Base-by-base conservation (phyloP, 2,329 filamentous ascomycete species). In the Pseudogymnoascus sp. region DNA sequence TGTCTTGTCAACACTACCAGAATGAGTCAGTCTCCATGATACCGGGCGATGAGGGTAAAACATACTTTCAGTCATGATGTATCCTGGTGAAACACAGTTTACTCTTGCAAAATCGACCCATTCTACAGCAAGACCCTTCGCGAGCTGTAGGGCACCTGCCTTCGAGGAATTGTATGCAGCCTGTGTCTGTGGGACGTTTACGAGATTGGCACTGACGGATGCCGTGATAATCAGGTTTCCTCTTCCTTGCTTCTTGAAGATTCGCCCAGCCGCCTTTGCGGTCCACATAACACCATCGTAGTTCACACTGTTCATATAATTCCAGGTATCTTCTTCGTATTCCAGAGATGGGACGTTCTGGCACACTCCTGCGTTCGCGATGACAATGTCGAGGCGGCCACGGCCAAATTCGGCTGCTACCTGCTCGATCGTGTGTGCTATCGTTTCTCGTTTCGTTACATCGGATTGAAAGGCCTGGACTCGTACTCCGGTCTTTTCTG, bases 111-210 rank as follows among this genome's bases (percentile, higher is more conserved):
- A 77, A 19, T 77, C 74, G 1, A 73, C 74, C 77, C 77, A 79
- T 64, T 79, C 78, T 3, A 79, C 77, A 1, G 76, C 73, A 7
- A 79, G 67, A 46, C 72, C 75, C 68, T 76, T 77, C 13, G 74
- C 71, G 5, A 79, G 67, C 44, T 77, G 77, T 0, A 77, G 70
- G 0, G 77, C 75, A 0, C 74, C 78, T 0, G 76, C 77, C 64
- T 79, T 79, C 62, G 73, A 75, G 4, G 77, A 73, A 63, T 79
- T 79, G 63, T 78, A 79, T 2, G 75, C 76, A 62, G 70, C 77
- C 71, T 71, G 75, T 67, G 72, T 78, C 70, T 77, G 75, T 3
- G 75, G 76, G 29, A 77, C 67, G 56, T 77, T 77, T 38, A 77
- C 75, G 15, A 80, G 70, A 15, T 75, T 72, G 0, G 74, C 75